Base-by-base conservation (phyloP, 176 grass and related monocot genomes). In the Pontederia paniculata region DNA sequence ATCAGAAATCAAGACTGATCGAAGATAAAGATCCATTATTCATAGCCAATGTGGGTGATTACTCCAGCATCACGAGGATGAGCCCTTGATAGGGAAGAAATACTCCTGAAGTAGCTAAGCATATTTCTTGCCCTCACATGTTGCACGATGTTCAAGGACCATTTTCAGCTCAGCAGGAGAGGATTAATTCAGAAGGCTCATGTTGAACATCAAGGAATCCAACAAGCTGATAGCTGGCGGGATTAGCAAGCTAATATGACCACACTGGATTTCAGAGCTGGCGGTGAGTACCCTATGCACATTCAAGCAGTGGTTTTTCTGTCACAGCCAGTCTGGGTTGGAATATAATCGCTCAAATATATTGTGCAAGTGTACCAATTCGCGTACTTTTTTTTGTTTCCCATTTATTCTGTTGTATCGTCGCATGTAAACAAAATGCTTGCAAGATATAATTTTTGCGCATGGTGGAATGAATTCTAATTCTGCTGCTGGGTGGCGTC, bases 31-130 rank as follows among this genome's bases (percentile, higher is more conserved):
- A 97, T 23, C 86, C 93, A 0, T 64, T 96, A 46, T 90, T 97
- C 70, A 77, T 97, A 22, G 93, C 86, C 23, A 98, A 98, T 5
- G 86, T 98, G 20, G 90, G 86, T 23, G 86, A 98, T 64, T 98
- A 91, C 60, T 88, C 86, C 2, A 70, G 75, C 44, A 78, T 88
- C 68, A 81, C 86, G 62, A 83, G 73, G 71, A 57, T 91, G 69
- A 80, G 74, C 57, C 74, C 83, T 23, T 61, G 47, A 17, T 71
- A 46, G 51, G 9, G 20, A n/a, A 28, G 9, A 21, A 57, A 46
- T 37, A 37, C 28, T 37, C 28, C 43, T 3, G n/a, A n/a, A 44
- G 15, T 2, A 45, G 1, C 18, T 12, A 56, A 42, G 41, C n/a
- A 57, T 18, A 11, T 15, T 42, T 13, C 28, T 28, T 19, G 0